Conservation (phyloP, 1,139 yeast genomes). For the Suhomyces panamericanus region DNA sequence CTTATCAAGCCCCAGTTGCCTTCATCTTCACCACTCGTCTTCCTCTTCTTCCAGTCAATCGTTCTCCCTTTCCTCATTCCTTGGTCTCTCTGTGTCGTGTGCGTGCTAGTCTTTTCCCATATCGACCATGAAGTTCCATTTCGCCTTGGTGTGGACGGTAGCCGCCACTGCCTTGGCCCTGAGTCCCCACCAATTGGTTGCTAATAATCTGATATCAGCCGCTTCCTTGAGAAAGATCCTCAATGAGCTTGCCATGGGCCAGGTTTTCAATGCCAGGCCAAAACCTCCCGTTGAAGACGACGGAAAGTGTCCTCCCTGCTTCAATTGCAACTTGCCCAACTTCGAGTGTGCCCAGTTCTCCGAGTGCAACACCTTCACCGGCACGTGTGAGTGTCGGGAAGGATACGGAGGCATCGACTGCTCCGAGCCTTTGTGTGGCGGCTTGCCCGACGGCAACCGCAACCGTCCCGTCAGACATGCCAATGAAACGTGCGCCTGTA, state of each 20-base stretch:
- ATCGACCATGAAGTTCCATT: conserved; percentile 2
- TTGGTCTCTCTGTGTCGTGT: not conserved
- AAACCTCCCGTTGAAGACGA: conserved; percentile 17
- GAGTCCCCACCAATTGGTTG: not conserved
- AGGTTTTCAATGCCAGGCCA: conserved; percentile 24
- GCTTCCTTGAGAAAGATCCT: conserved; percentile 27
- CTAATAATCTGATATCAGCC: not conserved
- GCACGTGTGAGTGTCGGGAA: conserved; percentile 86
- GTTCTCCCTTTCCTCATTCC: not conserved
- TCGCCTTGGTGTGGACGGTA: conserved; percentile 2
- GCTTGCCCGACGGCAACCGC: conserved; percentile 60
- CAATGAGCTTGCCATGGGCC: conserved; percentile 27
- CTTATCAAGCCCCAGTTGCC: not conserved
- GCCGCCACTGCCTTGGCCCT: conserved; percentile 4
- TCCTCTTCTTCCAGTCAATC: not conserved
- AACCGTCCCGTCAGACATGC: conserved; percentile 63
- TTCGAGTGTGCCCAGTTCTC: conserved; percentile 91
- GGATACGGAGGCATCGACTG: conserved; percentile 97
- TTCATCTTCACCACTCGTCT: not conserved
- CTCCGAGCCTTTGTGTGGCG: conserved; percentile 85
- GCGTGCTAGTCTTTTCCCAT: not conserved
- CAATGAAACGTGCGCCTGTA: conserved; percentile 62
- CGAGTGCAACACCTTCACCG: conserved; percentile 79
- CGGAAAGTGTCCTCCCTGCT: conserved; percentile 77
- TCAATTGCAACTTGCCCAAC: conserved; percentile 91